Conservation (phyloP, 1,284 basidiomycete genomes). For the Megacollybia platyphylla region DNA sequence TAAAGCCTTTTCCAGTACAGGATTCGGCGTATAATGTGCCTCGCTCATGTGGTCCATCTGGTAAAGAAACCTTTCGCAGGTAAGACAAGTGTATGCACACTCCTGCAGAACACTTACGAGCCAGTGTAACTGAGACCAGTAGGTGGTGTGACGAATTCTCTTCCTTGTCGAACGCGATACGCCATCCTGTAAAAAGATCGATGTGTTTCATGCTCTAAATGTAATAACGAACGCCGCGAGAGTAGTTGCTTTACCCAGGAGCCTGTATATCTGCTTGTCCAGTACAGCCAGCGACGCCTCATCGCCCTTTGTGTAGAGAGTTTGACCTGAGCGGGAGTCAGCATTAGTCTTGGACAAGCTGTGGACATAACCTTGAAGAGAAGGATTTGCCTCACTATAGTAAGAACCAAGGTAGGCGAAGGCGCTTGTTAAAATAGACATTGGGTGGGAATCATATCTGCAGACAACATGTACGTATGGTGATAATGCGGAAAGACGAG, state of each 20-base stretch:
- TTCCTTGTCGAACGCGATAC: conserved; percentile 78
- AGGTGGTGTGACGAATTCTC: conserved; percentile 79
- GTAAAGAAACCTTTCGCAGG: conserved; percentile 57
- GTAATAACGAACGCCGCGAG: conserved; percentile 56
- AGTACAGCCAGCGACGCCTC: conserved; percentile 56
- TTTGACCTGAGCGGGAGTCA: conserved; percentile 44
- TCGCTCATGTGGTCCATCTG: conserved; percentile 75
- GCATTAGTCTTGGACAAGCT: neutral
- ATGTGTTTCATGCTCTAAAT: conserved; percentile 1
- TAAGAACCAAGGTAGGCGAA: conserved; percentile 81
- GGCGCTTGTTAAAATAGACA: conserved; percentile 78
- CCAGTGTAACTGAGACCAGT: conserved; percentile 73
- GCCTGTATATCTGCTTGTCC: conserved; percentile 83
- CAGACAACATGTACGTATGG: neutral
- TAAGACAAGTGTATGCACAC: neutral
- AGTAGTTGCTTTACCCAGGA: conserved; percentile 81
- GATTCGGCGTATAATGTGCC: conserved; percentile 65
- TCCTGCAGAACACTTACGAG: conserved; percentile 37
- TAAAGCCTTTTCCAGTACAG: conserved; percentile 72
- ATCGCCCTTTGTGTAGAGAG: conserved; percentile 60
- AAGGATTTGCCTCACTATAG: conserved; percentile 50
- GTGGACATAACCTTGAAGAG: conserved; percentile 42
- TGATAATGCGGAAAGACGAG: neutral
- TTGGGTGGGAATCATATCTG: conserved; percentile 80
- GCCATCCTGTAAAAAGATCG: conserved; percentile 48